phyloP scores from a whole-genome alignment of 2,329 filamentous ascomycete species.

The Paradendryphiella salina region DNA sequence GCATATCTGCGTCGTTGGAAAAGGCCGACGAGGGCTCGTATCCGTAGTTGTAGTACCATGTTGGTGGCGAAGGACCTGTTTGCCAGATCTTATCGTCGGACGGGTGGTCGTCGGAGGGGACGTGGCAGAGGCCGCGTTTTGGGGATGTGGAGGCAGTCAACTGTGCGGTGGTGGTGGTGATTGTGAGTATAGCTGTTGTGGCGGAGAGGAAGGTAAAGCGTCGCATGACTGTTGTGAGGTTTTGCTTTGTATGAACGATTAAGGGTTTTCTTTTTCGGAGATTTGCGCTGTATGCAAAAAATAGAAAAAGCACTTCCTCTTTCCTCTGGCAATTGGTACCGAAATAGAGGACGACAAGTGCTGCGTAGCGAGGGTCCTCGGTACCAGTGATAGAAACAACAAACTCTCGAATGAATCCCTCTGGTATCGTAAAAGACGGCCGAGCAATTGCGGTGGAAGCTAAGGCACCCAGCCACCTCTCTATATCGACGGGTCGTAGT shows the following conservation, averaged over 20 bases:
- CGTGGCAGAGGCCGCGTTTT: conserved; percentile 75
- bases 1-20: conserved; percentile 52
- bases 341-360: too few species aligned
- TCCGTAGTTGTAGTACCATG: conserved; percentile 86
- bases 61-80: conserved; percentile 60
- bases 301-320: not conserved
- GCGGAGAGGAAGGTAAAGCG: conserved; percentile 1
- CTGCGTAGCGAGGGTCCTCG: too few species aligned
- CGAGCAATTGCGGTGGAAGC: too few species aligned
- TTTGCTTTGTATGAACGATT: not conserved
- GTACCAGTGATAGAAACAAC: not conserved
- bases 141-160: conserved; percentile 50
- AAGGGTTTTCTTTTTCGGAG: too few species aligned
- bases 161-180: conserved; percentile 18
- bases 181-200: conserved; percentile 6
- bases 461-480: not conserved
- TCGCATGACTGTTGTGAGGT: conserved; percentile 8
- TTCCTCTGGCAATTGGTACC: not conserved
- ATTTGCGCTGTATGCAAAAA: too few species aligned
- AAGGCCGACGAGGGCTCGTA: conserved; percentile 60
- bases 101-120: conserved; percentile 59
- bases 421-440: not conserved
- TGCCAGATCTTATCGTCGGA: conserved; percentile 69
- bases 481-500: not conserved
- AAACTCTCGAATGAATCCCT: not conserved